Evolutionary conservation across 1,284 basidiomycete genomes (phyloP).

Genomic region (Melampsora americana): DNA sequence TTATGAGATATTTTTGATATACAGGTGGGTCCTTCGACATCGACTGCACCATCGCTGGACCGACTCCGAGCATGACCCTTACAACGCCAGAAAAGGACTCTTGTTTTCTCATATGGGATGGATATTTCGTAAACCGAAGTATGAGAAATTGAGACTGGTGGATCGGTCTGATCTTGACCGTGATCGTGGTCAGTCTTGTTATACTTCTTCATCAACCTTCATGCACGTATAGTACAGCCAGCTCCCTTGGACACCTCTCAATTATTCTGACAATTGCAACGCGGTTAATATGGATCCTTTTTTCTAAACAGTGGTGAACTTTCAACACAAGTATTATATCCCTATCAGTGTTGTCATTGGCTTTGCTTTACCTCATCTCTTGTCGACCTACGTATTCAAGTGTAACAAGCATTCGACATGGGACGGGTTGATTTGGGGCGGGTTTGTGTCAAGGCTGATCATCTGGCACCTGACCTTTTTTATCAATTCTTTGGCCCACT

Average conservation of each 20-base stretch:
- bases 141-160: conserved; percentile 64
- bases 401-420: conserved; percentile 59
- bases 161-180: conserved; percentile 68
- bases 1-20: conserved; percentile 51
- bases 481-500: conserved; percentile 76
- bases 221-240: not conserved
- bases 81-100: conserved; percentile 69
- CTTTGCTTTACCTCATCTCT: conserved; percentile 61
- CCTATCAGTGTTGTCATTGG: conserved; percentile 12
- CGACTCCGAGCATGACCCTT: conserved; percentile 51
- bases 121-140: conserved; percentile 74
- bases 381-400: conserved; percentile 64
- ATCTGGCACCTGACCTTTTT: conserved; percentile 75
- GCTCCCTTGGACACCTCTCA: not conserved
- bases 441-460: conserved; percentile 63
- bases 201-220: not conserved
- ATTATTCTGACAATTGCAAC: conserved; percentile 1
- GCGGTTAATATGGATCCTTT: not conserved
- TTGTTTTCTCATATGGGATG: conserved; percentile 76
- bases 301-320: conserved; percentile 66
- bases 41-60: conserved; percentile 68
- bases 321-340: conserved; percentile 68
- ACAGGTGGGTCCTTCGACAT: conserved; percentile 65
- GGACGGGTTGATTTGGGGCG: conserved; percentile 68
- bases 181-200: conserved; percentile 61